Evolutionary conservation across 2,329 filamentous ascomycete species (phyloP), one percentile per base, ranked within the genome.

Genomic region (Nannizziopsis arthrosporioides): DNA sequence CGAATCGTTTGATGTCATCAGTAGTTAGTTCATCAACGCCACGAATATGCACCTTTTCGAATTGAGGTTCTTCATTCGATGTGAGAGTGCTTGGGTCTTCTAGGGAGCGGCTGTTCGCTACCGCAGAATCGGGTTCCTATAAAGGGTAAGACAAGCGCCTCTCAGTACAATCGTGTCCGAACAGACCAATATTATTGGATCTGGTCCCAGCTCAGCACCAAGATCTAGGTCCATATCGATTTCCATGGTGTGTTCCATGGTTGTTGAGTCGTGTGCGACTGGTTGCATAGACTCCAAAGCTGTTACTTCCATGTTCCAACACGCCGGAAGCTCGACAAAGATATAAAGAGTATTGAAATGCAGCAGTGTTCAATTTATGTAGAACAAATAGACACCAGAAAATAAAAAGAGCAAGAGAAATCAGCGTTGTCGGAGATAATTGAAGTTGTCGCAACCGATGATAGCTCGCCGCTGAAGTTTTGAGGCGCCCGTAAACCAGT

Each of bases 1-100:
- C 78, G 58, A 88, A 95, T 51, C 76, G 72, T 57, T 84, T 82
- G 57, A 96, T 82, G 54, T 94, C 80, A 48, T 80, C 75, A 22
- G 88, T 88, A 30, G 83, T 85, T 61, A 96, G 72, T 38, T 82
- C 79, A 60, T 94, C 84, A 2, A 96, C 75, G 15, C 90, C 90
- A 51, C 81, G 79, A 45, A 98, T 71, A 65, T 95, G 82, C n/a
- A 95, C 68, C 62, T 92, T 92, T 59, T 79, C 66, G 42, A 59
- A 63, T 34, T 63, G 56, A 18, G 61, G 58, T 49, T 69, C 66
- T 18, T 62, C 62, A 2, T 56, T 55, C n/a, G 15, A 60, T 2
- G 66, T 47, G 11, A 57, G 48, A 30, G 55, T n/a, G 10, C 45
- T 49, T 12, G 45, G 22, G 18, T 42, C 42, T 14, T 56, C 46